Evolutionary conservation across 768 basidiomycete genomes (phyloP), one percentile per base, ranked within the genome.

Genomic region (Lyophyllum atratum): DNA sequence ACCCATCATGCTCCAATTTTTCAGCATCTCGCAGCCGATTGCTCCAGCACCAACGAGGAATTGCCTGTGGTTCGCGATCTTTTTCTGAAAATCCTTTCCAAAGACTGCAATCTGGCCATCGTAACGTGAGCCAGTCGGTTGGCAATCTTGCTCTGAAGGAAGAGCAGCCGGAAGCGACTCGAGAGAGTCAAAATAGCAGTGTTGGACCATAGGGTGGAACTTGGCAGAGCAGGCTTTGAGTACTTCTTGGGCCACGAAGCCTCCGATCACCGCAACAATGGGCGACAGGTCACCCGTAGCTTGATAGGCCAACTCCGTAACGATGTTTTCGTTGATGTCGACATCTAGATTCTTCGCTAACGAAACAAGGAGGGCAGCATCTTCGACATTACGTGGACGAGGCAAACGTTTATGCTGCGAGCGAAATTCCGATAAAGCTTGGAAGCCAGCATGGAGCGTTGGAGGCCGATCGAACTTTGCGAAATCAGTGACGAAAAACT

Each of bases 1-100:
- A 59, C 97, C 97, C 82, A 98, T 96, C 93, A 98, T 92, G 62
- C 92, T 91, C 97, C 97, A 99, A 74, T 98, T 99, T 81, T 99
- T 99, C 66, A 99, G 76, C 97, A 98, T 98, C 76, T 99, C 97
- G 69, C 97, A 99, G 19, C 97, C 97, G 70, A 99, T 98, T 33
- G 97, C 97, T 44, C 97, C 97, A n/a, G 96, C 87, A 9, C 97
- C 97, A 54, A 99, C 97, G 44, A 99, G 82, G 84, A 99, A 99
- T 67, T 98, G 92, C 25, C 91, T 84, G 69, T 93, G 86, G 68
- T 90, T 89, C 40, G 85, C 83, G 59, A 99, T 88, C 78, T 92
- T 97, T 39, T 89, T 81, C 63, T 99, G 97, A 86, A 98, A 98
- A 1, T 74, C 68, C 71, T 86, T 91, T 6, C 97, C 97, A 67